Base-by-base conservation (phyloP, 176 grass and related monocot species). In the Sorghum bicolor region DNA sequence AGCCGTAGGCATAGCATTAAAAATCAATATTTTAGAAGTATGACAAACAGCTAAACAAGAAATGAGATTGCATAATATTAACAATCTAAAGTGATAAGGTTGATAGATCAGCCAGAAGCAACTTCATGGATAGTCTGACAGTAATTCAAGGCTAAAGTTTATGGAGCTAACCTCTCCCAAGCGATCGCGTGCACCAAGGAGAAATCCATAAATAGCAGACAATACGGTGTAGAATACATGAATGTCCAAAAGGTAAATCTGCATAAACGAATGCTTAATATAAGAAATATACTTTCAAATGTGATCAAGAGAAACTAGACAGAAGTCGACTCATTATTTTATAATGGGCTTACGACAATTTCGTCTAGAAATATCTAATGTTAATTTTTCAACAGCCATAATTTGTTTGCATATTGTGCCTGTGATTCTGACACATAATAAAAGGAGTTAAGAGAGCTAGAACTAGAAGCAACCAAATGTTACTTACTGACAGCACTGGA, bases 211-310 rank as follows among this genome's bases (percentile, higher is more conserved):
- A 79, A 92, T 86, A 82, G 95, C 90, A 85, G 95, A 97, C 33
- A 97, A 28, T 66, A 97, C 44, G 33, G 95, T 97, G 71, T 94
- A 97, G 74, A 97, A 97, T 64, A 97, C 89, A 81, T 97, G 78
- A 67, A 97, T 94, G 71, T 94, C 95, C 88, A 97, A 78, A 89
- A 97, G 95, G 67, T 97, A 97, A 68, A 97, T 97, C 95, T 97
- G 88, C 84, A 87, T 67, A 85, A 83, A 60, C 30, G 20, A 64
- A 77, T 34, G 69, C 31, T 53, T 64, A 19, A 11, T 4, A 39
- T 30, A 43, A 82, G 33, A 82, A 64, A 82, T 45, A 72, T 43
- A 52, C 57, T 83, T 79, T 38, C 31, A 62, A 63, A 77, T 34
- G 19, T 64, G 9, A n/a, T 61, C 57, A 26, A 61, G n/a, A 61